phyloP scores from a whole-genome alignment of 2,329 filamentous ascomycete species.

The Setomelanomma holmii region DNA sequence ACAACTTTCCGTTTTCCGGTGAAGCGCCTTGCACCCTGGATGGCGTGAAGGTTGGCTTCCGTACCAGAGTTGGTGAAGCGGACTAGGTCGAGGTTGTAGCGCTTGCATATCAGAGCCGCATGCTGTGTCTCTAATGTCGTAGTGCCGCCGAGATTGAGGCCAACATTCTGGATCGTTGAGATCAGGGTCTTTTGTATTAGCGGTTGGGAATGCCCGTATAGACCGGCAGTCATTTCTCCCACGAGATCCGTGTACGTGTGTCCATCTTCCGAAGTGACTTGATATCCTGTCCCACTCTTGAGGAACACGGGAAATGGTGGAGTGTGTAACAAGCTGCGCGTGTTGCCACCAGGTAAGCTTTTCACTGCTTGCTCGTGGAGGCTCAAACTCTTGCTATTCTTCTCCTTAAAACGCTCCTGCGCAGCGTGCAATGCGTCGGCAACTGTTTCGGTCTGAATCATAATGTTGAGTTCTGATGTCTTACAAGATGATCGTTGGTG shows the following conservation, averaged over 20 bases:
- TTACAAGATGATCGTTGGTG: too few species aligned
- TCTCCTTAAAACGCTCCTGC: conserved; percentile 19
- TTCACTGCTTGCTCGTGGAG: conserved; percentile 38
- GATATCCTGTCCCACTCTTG: conserved; percentile 31
- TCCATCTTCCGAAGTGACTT: conserved; percentile 41
- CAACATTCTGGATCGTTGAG: conserved; percentile 40
- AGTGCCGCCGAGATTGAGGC: conserved; percentile 35
- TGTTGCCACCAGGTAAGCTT: conserved; percentile 50
- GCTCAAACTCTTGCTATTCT: conserved; percentile 29
- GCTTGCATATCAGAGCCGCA: conserved; percentile 27
- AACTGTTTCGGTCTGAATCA: not conserved
- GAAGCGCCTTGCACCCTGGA: conserved; percentile 55
- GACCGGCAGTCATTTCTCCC: conserved; percentile 36
- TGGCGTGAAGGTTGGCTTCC: conserved; percentile 36
- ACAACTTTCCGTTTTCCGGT: conserved; percentile 50
- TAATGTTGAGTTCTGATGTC: too few species aligned
- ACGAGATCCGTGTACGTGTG: conserved; percentile 38
- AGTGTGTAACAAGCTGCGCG: conserved; percentile 45
- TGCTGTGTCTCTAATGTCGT: conserved; percentile 27
- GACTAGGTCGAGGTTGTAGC: conserved; percentile 30
- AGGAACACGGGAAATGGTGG: conserved; percentile 48
- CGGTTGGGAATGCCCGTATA: conserved; percentile 42
- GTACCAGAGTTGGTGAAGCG: conserved; percentile 41
- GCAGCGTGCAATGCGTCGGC: conserved; percentile 28
- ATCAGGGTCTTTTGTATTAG: conserved; percentile 29